Base-by-base conservation (phyloP, 164 flowering plant species). In the Piper betle region DNA sequence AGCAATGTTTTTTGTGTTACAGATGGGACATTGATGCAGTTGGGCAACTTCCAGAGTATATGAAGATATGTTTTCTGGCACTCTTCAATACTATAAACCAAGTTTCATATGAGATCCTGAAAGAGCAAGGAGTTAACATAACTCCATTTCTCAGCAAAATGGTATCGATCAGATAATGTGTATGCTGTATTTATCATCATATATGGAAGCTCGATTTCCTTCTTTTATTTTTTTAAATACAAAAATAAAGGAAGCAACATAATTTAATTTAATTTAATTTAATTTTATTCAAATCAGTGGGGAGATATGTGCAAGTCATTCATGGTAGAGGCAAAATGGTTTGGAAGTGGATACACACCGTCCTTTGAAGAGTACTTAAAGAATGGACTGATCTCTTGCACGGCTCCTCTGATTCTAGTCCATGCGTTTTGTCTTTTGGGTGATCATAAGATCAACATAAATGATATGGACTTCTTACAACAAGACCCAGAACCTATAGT, bases 291-390 rank as follows among this genome's bases (percentile, higher is more conserved):
- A 4, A 3, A 38, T 13, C 55, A 81, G 85, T 82, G 84, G 82
- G 68, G 68, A 60, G 74, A 65, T 18, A 68, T 78, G 58, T 78
- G 82, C 39, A 70, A 74, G 52, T 42, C 81, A 25, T 57, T 73
- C 65, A 48, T 73, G 8, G 62, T 64, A 64, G 86, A 82, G 59
- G 82, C 86, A 57, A 67, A 71, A 57, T 82, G 86, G 84, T 65
- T 66, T 48, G 61, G 64, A 55, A 63, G 17, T 38, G 77, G 76
- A 8, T 58, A 77, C 37, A 73, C 59, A 6, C 82, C 86, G 59
- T 56, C 73, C 1, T 59, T 78, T 8, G 48, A 68, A 25, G 84
- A 82, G 65, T 78, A 82, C 37, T 18, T 80, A 11, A 61, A 58
- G 13, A 82, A 78, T 66, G 82, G 72, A 19, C 66, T 72, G 71